Evolutionary conservation across 768 basidiomycete genomes (phyloP).

Genomic region (Phylloporus arenicola): DNA sequence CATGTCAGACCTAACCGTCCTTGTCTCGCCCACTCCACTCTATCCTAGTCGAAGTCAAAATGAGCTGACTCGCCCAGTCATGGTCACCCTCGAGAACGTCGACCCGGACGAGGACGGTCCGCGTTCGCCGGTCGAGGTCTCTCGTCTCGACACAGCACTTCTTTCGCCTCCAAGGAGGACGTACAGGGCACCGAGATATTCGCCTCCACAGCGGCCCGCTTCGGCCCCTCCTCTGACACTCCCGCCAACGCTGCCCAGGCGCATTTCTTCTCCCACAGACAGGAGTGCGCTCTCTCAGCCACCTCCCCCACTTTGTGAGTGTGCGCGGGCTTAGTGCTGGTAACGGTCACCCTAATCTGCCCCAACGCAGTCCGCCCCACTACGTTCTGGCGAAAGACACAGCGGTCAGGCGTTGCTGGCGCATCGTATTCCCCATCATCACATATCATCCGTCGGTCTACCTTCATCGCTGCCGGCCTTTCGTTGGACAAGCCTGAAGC

Average conservation of each 20-base stretch:
- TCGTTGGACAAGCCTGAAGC: constrained; percentile 53
- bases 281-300: constrained; percentile 48
- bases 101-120: constrained; percentile 21
- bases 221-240: constrained; percentile 22
- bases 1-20: constrained; percentile 32
- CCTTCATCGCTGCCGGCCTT: constrained; percentile 75
- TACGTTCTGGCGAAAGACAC: constrained; percentile 75
- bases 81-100: constrained; percentile 28
- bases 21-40: constrained; percentile 28
- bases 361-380: constrained; percentile 60
- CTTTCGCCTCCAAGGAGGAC: constrained; percentile 28
- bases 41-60: constrained; percentile 25
- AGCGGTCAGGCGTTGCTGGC: constrained; percentile 62
- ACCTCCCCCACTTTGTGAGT: constrained; percentile 62
- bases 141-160: constrained; percentile 13
- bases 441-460: constrained; percentile 69
- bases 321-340: not conserved
- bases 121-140: constrained; percentile 23
- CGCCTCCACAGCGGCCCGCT: constrained; percentile 11
- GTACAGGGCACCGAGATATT: constrained; percentile 17
- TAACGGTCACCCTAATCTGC: not conserved
- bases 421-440: constrained; percentile 70
- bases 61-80: constrained; percentile 26
- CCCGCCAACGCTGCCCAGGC: constrained; percentile 6
- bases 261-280: constrained; percentile 9